Evolutionary conservation across 139 green algal species (phyloP), one percentile per base, ranked within the genome.

Genomic region (Chlamydomonas sp.): DNA sequence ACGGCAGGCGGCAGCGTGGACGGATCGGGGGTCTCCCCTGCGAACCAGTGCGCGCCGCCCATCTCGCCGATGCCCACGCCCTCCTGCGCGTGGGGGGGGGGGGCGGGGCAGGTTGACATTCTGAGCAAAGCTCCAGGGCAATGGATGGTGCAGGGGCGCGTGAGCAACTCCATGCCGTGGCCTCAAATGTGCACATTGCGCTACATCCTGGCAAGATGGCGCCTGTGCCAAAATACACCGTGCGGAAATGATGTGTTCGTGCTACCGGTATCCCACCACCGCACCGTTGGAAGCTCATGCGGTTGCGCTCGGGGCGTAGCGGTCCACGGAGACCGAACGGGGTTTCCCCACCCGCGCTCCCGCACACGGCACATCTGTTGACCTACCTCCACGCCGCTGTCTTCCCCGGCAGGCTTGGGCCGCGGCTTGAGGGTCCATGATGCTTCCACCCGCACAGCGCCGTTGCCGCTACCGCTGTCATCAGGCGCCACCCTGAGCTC

Each of bases 31-130:
- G 31, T 49, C 31, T 49, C 31, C 31, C 31, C 31, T 49, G 93
- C 89, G n/a, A 96, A 93, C 91, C 93, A 97, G 89, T 96, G 93
- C 5, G 90, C 87, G 2, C 96, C 94, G 63, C 96, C 95, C 9
- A 93, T 78, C 89, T 96, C 95, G 14, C 94, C 91, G 0, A 96
- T 94, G 9, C 90, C 91, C 63, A 88, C 92, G 2, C 89, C 91
- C 76, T 90, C 90, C 68, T 81, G 80, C 16, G 18, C 12, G 5
- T 63, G 79, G 4, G 61, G 10, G 10, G 76, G 1, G 5, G 78
- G 64, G 10, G 78, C 49, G 63, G 87, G 8, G 31, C 31, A 49
- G 31, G 12, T n/a, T 12, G n/a, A 59, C 10, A 20, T 63, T 8
- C 20, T 78, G 60, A n/a, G 73, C n/a, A 3, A 20, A 64, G 0